These are phyloP conservation scores for Linnemannia zychae DNA, from an alignment of 192 early-diverging fungal species.

Conservation along the genomic window DNA sequence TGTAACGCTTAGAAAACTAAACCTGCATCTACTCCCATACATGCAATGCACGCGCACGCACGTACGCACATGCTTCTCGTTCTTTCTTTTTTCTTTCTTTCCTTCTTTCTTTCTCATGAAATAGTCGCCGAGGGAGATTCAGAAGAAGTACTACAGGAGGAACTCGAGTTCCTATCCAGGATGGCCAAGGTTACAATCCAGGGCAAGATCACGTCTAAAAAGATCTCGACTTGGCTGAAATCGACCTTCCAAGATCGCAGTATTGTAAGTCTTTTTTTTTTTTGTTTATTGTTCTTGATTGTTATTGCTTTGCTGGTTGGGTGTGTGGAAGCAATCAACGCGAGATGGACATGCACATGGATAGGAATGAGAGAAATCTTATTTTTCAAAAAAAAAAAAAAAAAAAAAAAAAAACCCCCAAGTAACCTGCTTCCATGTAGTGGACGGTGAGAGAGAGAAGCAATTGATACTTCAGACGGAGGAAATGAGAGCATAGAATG, in stretches of 20 bases:
- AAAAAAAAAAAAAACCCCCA: not conserved
- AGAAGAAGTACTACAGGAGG: constrained; percentile 28
- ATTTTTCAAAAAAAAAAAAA: no score
- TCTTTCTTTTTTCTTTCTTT: not conserved
- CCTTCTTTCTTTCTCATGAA: not conserved
- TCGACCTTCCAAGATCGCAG: constrained; percentile 26
- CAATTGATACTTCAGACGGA: no score
- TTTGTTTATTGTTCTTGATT: not conserved
- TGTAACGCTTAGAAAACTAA: not conserved
- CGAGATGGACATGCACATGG: not conserved
- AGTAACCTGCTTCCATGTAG: no score
- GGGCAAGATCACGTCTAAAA: constrained; percentile 55
- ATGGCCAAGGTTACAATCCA: constrained; percentile 51
- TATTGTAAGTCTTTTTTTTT: constrained; percentile 33
- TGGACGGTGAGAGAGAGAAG: no score
- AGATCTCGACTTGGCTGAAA: constrained; percentile 52
- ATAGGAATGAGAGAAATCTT: not conserved
- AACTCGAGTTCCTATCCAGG: constrained; percentile 40
- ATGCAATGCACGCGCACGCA: no score
- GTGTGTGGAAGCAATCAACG: no score
- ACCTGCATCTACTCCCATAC: not conserved
- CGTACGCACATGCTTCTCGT: not conserved
- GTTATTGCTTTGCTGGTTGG: no score
- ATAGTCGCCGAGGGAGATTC: constrained; percentile 51
- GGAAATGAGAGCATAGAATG: no score